Percentiles rank a stretch among this genome's conserved stretches.
Evolutionary conservation across 148 eudicot species (phyloP).

Genomic region (Talinum fruticosum): DNA sequence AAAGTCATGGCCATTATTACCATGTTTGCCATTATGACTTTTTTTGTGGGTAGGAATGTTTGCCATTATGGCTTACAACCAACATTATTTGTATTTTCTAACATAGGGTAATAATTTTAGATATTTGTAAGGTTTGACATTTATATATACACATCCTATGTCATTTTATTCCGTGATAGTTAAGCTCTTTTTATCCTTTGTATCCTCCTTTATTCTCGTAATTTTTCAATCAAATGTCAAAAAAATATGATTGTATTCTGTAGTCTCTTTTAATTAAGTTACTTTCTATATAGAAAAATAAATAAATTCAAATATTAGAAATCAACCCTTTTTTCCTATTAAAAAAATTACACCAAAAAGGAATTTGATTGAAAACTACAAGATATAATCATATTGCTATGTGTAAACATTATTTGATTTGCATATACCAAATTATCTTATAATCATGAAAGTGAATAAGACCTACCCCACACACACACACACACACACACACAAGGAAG

Average conservation of each 20-base stretch:
- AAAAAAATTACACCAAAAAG: no score
- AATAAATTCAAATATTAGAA: no score
- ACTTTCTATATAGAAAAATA: background rate
- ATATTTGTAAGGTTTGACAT: constrained; percentile 26
- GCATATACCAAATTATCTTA: no score
- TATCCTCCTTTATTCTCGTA: background rate
- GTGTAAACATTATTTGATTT: no score
- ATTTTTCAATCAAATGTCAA: background rate
- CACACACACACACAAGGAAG: no score
- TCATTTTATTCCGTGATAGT: constrained; percentile 29
- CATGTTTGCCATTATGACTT: constrained; percentile 43
- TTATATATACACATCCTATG: constrained; percentile 15
- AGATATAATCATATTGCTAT: no score
- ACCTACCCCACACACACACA: no score
- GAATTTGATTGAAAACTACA: no score
- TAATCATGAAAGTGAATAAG: no score
- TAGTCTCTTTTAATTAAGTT: background rate
- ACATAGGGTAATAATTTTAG: constrained; percentile 13
- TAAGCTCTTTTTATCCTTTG: background rate
- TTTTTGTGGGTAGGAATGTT: constrained; percentile 27
- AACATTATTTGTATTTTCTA: constrained; percentile 21
- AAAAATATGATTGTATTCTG: background rate
- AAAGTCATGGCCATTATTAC: constrained; percentile 42
- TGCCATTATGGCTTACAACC: constrained; percentile 36
- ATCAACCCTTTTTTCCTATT: no score